phyloP scores from a whole-genome alignment of 169 alveolate genomes.

The Plasmodium falciparum region DNA sequence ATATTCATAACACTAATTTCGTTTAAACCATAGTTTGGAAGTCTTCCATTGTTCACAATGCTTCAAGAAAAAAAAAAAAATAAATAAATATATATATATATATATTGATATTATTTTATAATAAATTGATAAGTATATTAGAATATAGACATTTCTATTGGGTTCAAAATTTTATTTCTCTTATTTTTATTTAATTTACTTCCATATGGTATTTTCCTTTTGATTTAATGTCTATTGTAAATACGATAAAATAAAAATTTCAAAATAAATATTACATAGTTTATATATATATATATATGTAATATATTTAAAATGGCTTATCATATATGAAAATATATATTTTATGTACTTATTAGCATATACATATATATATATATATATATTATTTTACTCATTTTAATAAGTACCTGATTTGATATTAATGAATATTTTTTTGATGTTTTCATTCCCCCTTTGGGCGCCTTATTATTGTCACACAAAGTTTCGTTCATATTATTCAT shows the following conservation, averaged over 20 bases:
- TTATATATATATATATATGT: not conserved
- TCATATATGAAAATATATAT: not conserved
- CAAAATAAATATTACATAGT: not conserved
- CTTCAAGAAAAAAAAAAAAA: conserved; percentile 40
- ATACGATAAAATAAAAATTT: not conserved
- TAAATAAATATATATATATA: too few species aligned
- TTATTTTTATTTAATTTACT: conserved; percentile 29
- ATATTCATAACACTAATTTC: conserved; percentile 66
- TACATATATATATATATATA: not conserved
- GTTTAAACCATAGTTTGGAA: conserved; percentile 69
- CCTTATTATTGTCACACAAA: too few species aligned
- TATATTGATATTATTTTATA: too few species aligned
- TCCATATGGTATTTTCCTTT: conserved; percentile 48
- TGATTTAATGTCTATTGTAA: conserved; percentile 43
- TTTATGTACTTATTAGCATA: not conserved
- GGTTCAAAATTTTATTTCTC: not conserved
- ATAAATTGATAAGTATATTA: not conserved
- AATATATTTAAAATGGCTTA: not conserved
- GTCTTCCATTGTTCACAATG: conserved; percentile 20
- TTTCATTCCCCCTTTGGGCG: not conserved
- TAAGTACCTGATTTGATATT: conserved; percentile 62
- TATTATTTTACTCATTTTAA: not conserved
- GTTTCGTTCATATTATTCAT: conserved; percentile 1
- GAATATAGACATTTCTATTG: too few species aligned
- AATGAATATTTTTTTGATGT: conserved; percentile 41